phyloP scores from a whole-genome alignment of 441 rosid species.

The Omphalea diandra region DNA sequence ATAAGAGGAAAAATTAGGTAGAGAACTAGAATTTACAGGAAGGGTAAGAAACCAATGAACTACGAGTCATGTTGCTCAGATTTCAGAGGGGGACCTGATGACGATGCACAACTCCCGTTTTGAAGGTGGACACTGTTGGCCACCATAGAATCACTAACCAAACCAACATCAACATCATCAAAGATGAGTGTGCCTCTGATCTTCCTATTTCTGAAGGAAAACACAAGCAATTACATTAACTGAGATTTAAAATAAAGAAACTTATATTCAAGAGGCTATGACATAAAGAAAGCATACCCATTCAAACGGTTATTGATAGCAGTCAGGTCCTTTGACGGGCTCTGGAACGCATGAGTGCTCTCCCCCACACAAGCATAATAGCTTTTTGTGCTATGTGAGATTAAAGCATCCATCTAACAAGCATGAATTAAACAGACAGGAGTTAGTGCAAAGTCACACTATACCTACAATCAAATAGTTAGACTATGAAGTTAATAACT shows the following conservation, averaged over 20 bases:
- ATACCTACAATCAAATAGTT: background rate
- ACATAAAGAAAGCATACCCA: conserved; percentile 39
- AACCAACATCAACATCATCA: conserved; percentile 69
- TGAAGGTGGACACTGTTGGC: conserved; percentile 77
- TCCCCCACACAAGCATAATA: conserved; percentile 97
- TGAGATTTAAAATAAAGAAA: background rate
- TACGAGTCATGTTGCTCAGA: conserved; percentile 49
- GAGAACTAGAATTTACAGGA: conserved; percentile 36
- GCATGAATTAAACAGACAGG: background rate
- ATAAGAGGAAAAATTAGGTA: background rate
- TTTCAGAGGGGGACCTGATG: conserved; percentile 51
- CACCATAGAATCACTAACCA: conserved; percentile 91
- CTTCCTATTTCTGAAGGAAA: conserved; percentile 44
- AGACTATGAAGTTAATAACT: background rate
- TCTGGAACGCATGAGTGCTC: conserved; percentile 92
- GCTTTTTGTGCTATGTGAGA: conserved; percentile 83
- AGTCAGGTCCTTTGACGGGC: conserved; percentile 94
- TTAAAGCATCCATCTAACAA: conserved; percentile 89
- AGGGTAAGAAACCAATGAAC: conserved; percentile 6
- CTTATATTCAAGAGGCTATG: background rate
- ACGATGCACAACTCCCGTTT: conserved; percentile 55
- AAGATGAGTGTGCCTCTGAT: conserved; percentile 68
- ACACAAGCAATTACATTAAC: background rate
- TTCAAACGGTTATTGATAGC: conserved; percentile 88
- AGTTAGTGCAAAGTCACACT: background rate